These are phyloP conservation scores for Barnettozyma botsteinii DNA, from an alignment of 805 yeast genomes.

Conservation along the genomic window DNA sequence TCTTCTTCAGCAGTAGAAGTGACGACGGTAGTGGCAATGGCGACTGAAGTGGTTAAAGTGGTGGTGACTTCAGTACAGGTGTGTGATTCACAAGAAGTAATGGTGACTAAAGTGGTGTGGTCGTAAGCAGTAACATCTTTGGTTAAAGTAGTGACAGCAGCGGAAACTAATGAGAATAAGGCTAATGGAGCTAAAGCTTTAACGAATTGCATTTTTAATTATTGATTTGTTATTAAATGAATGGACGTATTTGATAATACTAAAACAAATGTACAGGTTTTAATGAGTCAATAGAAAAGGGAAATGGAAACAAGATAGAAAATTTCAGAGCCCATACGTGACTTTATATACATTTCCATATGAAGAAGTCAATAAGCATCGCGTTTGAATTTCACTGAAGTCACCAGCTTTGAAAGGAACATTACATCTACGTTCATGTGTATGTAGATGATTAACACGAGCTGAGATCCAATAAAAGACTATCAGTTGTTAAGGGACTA, in stretches of 20 bases:
- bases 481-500: no score
- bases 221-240: conserved; percentile 12
- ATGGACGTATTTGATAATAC: conserved; percentile 18
- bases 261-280: not conserved
- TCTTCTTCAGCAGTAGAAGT: conserved; percentile 21
- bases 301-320: not conserved
- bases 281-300: not conserved
- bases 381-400: no score
- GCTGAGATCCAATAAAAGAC: no score
- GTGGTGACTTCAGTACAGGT: conserved; percentile 13
- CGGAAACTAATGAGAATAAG: conserved; percentile 21
- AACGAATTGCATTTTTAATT: conserved; percentile 24
- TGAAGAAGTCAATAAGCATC: no score
- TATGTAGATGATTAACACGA: no score
- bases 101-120: conserved; percentile 21
- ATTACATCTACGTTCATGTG: no score
- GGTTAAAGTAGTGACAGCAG: conserved; percentile 21
- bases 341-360: no score
- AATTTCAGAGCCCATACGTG: not conserved
- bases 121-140: conserved; percentile 10
- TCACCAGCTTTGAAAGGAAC: no score
- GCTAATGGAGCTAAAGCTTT: conserved; percentile 20
- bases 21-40: conserved; percentile 16
- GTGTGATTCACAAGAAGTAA: conserved; percentile 24
- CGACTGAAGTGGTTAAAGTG: conserved; percentile 11